Evolutionary conservation across 495 filamentous ascomycete genomes (phyloP).

Genomic region (Penicillium chermesinum): DNA sequence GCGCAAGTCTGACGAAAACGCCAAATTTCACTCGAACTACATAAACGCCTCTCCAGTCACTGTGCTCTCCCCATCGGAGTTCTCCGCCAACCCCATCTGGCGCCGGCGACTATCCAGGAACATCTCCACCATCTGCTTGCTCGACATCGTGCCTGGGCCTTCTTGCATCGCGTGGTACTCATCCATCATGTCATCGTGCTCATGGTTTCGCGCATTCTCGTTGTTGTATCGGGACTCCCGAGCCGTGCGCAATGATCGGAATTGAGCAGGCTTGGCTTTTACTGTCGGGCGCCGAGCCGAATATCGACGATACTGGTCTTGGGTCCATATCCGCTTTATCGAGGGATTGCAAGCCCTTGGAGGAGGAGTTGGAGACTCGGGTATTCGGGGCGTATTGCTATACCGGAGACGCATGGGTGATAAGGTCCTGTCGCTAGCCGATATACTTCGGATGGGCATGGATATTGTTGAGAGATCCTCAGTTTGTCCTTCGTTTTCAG

Average conservation of each 20-base stretch:
- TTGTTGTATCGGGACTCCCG: conserved; percentile 24
- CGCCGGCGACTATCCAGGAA: conserved; percentile 52
- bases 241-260: conserved; percentile 28
- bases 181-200: conserved; percentile 15
- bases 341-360: conserved; percentile 12
- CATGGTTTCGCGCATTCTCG: conserved; percentile 29
- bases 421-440: not conserved
- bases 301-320: conserved; percentile 31
- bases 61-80: not conserved
- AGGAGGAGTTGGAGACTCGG: conserved; percentile 31
- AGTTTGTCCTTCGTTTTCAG: not conserved
- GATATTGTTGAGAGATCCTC: conserved; percentile 4
- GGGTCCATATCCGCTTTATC: conserved; percentile 23
- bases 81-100: conserved; percentile 26
- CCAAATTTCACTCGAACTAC: not conserved
- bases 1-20: not conserved
- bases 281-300: conserved; percentile 28
- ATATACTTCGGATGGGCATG: not conserved
- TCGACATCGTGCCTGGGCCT: conserved; percentile 34
- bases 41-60: not conserved
- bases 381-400: conserved; percentile 16
- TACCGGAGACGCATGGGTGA: conserved; percentile 27
- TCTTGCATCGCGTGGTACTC: conserved; percentile 20
- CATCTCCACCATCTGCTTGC: conserved; percentile 55
- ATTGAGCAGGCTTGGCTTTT: conserved; percentile 20